phyloP scores from a whole-genome alignment of 225 moss, liverwort and hornwort genomes.

The Climacium dendroides region DNA sequence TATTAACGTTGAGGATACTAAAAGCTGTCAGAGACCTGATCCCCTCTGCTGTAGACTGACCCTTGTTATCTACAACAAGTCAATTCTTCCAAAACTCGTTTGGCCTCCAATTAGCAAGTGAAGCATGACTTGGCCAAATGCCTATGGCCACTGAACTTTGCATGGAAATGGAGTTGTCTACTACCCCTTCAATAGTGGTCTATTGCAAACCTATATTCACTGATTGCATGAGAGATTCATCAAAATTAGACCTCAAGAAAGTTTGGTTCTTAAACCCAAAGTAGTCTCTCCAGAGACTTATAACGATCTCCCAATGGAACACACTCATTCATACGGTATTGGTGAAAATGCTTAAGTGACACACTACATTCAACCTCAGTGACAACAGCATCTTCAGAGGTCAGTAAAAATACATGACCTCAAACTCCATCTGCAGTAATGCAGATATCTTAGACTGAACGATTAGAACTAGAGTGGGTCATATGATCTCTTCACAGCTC shows the following conservation, averaged over 20 bases:
- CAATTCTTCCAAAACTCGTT: not conserved
- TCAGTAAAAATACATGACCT: not conserved
- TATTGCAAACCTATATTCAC: not conserved
- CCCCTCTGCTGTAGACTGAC: not conserved
- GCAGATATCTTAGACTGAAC: not conserved
- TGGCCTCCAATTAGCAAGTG: not conserved
- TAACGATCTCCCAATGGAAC: not conserved
- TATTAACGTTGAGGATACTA: not conserved
- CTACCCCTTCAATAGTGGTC: not conserved
- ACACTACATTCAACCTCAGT: not conserved
- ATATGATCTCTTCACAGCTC: not conserved
- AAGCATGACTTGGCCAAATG: not conserved
- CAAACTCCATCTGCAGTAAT: not conserved
- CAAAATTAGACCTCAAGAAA: not conserved
- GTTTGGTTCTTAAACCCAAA: not conserved
- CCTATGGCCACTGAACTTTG: not conserved
- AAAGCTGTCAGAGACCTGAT: not conserved
- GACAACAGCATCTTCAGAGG: not conserved
- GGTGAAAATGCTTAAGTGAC: not conserved
- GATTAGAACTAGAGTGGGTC: not conserved
- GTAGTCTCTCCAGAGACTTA: not conserved
- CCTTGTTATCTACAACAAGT: not conserved
- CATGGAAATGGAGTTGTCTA: not conserved
- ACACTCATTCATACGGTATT: not conserved
- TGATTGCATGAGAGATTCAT: not conserved